Evolutionary conservation across 495 filamentous ascomycete genomes (phyloP), one percentile per base, ranked within the genome.

Genomic region (Neurospora sp.): DNA sequence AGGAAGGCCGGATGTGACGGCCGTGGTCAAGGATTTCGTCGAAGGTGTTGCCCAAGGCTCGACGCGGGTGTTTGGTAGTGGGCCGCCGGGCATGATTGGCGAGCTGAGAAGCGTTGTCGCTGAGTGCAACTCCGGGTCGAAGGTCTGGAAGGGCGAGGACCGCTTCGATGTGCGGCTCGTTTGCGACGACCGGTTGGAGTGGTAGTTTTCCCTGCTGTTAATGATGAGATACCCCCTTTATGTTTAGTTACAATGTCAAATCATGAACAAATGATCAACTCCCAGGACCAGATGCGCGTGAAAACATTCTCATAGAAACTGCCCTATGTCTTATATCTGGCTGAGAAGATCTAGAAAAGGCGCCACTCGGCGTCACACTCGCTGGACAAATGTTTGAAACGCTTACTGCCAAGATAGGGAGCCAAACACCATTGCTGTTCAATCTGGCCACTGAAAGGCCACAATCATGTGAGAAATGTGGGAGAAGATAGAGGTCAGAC

Each of bases 21-120:
- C 74, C 5, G 70, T 82, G 16, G 79, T 86, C 11, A 70, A 70
- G 8, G 78, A 77, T n/a, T 86, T 85, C 40, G 77, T 85, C 5
- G 80, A 76, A 7, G 70, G 69, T 20, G 82, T 82, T 4, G 76
- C 80, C 0, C 75, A 80, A 3, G 89, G 89, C 0, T 82, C 85
- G 8, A 89, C 87, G 1, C 78, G 83, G 12, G 88, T 92, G 0
- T 81, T 91, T 76, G 89, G 84, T 0, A 91, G 88, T 75, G 90
- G 90, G 20, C 90, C 91, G 23, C 81, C 83, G n/a, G 83, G 81
- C 2, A 88, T 91, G 86, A 85, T 89, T 4, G 82, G 81, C 3
- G 87, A 89, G 69, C 73, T 92, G 70, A 81, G 90, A 40, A 73
- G 71, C 44, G 84, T 86, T 0, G 89, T 92, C 20, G 88, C 89